A percentile compares a stretch with the other conserved stretches of the same genome.
phyloP scores from a whole-genome alignment of 306 rosid genomes.

The Medicago ruthenica region DNA sequence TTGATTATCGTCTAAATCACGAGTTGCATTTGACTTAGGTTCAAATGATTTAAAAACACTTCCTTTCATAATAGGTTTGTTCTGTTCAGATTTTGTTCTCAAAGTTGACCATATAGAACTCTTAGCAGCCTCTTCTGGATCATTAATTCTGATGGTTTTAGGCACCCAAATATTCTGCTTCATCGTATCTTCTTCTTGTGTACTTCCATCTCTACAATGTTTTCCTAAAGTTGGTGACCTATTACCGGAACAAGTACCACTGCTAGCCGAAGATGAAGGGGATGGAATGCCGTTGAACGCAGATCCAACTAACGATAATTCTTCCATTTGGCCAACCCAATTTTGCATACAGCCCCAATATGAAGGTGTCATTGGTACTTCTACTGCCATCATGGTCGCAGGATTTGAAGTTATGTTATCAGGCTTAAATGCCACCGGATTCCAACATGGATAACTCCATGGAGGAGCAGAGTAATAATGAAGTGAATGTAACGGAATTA shows the following conservation, averaged over 20 bases:
- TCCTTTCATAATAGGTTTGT: constrained; percentile 51
- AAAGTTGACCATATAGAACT: constrained; percentile 70
- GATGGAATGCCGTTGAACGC: constrained; percentile 43
- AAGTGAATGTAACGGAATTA: constrained; percentile 46
- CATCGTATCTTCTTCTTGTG: constrained; percentile 39
- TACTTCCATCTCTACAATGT: constrained; percentile 65
- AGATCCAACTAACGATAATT: background rate
- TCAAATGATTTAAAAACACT: constrained; percentile 65
- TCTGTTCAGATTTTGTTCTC: constrained; percentile 46
- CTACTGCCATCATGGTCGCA: constrained; percentile 44
- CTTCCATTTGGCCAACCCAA: constrained; percentile 48
- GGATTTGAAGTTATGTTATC: constrained; percentile 38
- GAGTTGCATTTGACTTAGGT: constrained; percentile 48
- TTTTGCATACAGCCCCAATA: constrained; percentile 52
- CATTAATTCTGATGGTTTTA: constrained; percentile 64
- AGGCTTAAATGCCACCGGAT: constrained; percentile 43
- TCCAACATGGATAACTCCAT: constrained; percentile 61
- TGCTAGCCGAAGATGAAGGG: constrained; percentile 49
- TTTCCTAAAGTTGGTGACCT: constrained; percentile 60
- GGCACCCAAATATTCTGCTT: constrained; percentile 70
- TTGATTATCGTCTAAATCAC: constrained; percentile 45
- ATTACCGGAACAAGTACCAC: constrained; percentile 45
- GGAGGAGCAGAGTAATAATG: constrained; percentile 53
- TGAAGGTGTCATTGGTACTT: constrained; percentile 48
- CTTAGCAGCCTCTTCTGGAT: constrained; percentile 66